phyloP scores from a whole-genome alignment of 768 basidiomycete genomes.

The Pleurotus platypus region DNA sequence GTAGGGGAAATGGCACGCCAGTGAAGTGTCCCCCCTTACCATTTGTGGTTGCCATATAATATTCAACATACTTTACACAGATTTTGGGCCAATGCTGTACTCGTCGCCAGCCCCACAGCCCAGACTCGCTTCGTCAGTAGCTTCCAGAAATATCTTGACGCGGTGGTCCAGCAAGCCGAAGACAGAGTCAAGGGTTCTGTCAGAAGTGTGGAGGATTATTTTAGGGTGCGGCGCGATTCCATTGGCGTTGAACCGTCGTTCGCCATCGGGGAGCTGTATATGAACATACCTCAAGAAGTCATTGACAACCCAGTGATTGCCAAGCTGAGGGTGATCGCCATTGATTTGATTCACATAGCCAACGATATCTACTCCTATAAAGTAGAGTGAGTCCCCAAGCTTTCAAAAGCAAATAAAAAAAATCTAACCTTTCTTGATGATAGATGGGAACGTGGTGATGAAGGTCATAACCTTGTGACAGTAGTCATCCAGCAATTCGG shows the following conservation, averaged over 20 bases:
- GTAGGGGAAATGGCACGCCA: constrained; percentile 35
- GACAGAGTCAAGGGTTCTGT: constrained; percentile 30
- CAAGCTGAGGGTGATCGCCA: too few species aligned
- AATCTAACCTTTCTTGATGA: too few species aligned
- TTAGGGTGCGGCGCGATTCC: constrained; percentile 34
- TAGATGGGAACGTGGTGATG: constrained; percentile 19
- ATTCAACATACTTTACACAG: constrained; percentile 14
- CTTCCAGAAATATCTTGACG: constrained; percentile 30
- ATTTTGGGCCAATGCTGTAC: constrained; percentile 29
- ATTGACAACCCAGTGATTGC: too few species aligned
- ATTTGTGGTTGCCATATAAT: not conserved
- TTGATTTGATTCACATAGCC: too few species aligned
- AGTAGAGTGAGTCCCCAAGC: too few species aligned
- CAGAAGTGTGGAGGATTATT: constrained; percentile 36
- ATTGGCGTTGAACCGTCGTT: constrained; percentile 38
- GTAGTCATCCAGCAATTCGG: constrained; percentile 45
- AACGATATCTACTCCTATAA: too few species aligned
- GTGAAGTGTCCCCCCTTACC: constrained; percentile 22
- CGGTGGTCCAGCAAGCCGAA: constrained; percentile 37
- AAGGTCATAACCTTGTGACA: constrained; percentile 41
- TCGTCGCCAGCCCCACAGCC: constrained; percentile 14
- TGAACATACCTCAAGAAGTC: constrained; percentile 17
- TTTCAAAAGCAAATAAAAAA: too few species aligned
- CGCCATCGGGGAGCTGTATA: constrained; percentile 27
- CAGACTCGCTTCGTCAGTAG: constrained; percentile 31